Evolutionary conservation across 1,284 basidiomycete genomes (phyloP).

Genomic region (Trichosporon sp.): DNA sequence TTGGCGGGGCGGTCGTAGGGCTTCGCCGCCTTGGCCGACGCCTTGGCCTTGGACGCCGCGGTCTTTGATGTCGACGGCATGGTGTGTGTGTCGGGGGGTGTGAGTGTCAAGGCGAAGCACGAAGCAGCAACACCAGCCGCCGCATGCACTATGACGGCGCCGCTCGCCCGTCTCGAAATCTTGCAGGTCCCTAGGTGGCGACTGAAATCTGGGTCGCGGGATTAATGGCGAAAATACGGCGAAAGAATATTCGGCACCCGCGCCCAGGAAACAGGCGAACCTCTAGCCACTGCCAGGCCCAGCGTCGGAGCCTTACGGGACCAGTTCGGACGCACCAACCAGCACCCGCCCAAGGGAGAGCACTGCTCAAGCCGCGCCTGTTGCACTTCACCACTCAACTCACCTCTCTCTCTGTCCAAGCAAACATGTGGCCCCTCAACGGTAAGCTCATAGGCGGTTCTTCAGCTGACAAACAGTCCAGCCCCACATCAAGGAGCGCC

Average conservation of each 20-base stretch:
- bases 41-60: neutral
- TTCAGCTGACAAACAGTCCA: conserved; percentile 28
- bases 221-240: neutral
- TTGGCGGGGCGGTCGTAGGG: conserved; percentile 23
- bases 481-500: conserved; percentile 43
- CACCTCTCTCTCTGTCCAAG: conserved; percentile 20
- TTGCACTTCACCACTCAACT: conserved; percentile 7
- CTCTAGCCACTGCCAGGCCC: neutral
- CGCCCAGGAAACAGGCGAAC: neutral
- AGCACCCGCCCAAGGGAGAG: neutral
- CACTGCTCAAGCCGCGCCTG: neutral
- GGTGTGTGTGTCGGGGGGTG: no score
- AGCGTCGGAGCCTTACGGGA: conserved; percentile 1
- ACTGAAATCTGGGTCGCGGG: conserved; percentile 1
- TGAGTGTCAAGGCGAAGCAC: no score
- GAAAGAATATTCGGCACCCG: neutral
- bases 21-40: conserved; percentile 4
- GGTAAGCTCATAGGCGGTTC: conserved; percentile 22
- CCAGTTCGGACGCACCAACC: conserved; percentile 5
- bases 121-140: no score
- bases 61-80: neutral
- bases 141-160: neutral
- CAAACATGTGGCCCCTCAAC: conserved; percentile 39
- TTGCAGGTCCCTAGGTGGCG: neutral
- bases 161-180: neutral